Evolutionary conservation across 2,329 filamentous ascomycete genomes (phyloP), one percentile per base, ranked within the genome.

Genomic region (Eutypella sp.): DNA sequence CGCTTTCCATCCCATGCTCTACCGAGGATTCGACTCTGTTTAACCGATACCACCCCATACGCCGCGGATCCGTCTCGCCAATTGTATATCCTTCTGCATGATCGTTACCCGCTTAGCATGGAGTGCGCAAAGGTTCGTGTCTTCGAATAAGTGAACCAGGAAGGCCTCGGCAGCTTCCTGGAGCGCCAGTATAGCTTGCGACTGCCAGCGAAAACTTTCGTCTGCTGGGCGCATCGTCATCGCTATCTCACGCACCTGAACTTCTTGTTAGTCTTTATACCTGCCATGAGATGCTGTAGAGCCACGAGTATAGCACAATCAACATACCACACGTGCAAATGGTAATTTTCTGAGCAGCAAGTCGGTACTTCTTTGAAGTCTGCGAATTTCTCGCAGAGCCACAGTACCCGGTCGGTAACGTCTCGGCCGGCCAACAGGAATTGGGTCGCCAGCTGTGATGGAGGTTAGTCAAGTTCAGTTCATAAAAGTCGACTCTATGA

Each of bases 81-180:
- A 79, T 71, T 96, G 92, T 59, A 99, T 96, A 68, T 97, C 93
- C 72, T 96, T 96, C 69, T 93, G 90, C 88, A 95, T 92, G 59
- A 96, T 95, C 33, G 92, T 97, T 44, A 97, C 90, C 65, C 92
- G 79, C 74, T 96, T 96, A 51, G 92, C 93, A 70, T 97, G 92
- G 58, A 97, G 91, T 52, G 92, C 93, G 71, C 92, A 96, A 36
- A 97, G 79, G 71, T 97, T 96, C 54, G 89, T 89, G 69, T 95
- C 89, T 66, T 96, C 91, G 63, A 97, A 96, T n/a, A 97, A 75
- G 63, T 95, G 91, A 48, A 97, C 87, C 57, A 97, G 78, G 69
- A 95, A 97, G 5, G 92, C 92, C 72, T 97, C 92, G n/a, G 91
- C 82, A 13, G 92, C 89, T 74, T 97, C 92, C 70, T 97, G 92